These are phyloP conservation scores for Kwoniella sp. DNA, from an alignment of 768 basidiomycete species.

Conservation along the genomic window DNA sequence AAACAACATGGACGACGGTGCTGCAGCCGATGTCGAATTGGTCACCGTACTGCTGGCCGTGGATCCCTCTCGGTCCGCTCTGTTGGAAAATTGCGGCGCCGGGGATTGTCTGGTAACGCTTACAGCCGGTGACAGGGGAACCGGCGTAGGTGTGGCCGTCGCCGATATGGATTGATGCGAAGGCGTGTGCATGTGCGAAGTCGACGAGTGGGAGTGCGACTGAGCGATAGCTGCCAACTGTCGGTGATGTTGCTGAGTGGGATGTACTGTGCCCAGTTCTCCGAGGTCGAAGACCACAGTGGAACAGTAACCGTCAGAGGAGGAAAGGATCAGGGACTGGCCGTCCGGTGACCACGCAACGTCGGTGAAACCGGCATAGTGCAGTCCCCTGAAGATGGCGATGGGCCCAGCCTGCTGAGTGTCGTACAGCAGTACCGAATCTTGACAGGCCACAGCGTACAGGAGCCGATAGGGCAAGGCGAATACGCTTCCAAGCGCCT, in stretches of 20 bases:
- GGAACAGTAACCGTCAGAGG: constrained; percentile 95
- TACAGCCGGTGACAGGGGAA: constrained; percentile 36
- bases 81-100: constrained; percentile 20
- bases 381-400: constrained; percentile 84
- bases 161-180: constrained; percentile 15
- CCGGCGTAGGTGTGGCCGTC: constrained; percentile 26
- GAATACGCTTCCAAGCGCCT: constrained; percentile 62
- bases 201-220: constrained; percentile 63
- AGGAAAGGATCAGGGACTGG: constrained; percentile 82
- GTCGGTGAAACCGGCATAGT: constrained; percentile 98
- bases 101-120: constrained; percentile 30
- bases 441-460: constrained; percentile 94
- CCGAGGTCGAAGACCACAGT: constrained; percentile 71
- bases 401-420: constrained; percentile 92
- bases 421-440: constrained; percentile 89
- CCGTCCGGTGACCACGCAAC: constrained; percentile 96
- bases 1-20: not conserved
- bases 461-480: constrained; percentile 88
- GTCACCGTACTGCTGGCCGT: constrained; percentile 16
- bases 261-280: constrained; percentile 79
- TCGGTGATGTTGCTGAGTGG: constrained; percentile 83
- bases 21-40: not conserved
- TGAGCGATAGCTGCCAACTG: constrained; percentile 89
- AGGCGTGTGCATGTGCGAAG: not conserved
- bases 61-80: constrained; percentile 45